phyloP scores from a whole-genome alignment of 108 stramenopile species.

The Poteriospumella lacustris region DNA sequence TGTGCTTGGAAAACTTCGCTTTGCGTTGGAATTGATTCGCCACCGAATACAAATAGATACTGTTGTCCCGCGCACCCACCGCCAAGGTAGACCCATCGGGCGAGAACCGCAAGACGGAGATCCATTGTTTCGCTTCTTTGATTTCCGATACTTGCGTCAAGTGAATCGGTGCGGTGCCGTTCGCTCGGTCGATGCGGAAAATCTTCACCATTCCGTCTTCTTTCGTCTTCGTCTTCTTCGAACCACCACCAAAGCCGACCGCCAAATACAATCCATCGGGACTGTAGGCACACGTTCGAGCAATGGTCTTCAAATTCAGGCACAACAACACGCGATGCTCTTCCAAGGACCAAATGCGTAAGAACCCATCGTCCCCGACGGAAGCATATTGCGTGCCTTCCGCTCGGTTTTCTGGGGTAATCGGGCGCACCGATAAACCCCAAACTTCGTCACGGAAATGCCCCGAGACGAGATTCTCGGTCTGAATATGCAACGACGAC shows the following conservation, averaged over 20 bases:
- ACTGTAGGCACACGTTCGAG: slow-evolving; percentile 42
- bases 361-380: slow-evolving; percentile 44
- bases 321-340: neutral
- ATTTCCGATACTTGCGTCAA: slow-evolving; percentile 35
- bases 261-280: slow-evolving; percentile 49
- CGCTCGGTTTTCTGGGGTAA: neutral
- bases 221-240: slow-evolving; percentile 33
- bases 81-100: slow-evolving; percentile 52
- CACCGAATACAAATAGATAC: slow-evolving; percentile 51
- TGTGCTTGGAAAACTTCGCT: slow-evolving; percentile 23
- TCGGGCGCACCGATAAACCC: slow-evolving; percentile 16
- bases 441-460: slow-evolving; percentile 23
- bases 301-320: neutral
- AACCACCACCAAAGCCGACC: slow-evolving; percentile 34
- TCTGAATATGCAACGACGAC: too few relatives aligned
- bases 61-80: slow-evolving; percentile 46
- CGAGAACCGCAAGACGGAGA: slow-evolving; percentile 41
- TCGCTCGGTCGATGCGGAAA: slow-evolving; percentile 26
- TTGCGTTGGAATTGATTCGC: slow-evolving; percentile 31
- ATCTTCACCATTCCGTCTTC: slow-evolving; percentile 31
- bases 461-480: neutral
- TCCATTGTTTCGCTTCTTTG: slow-evolving; percentile 48
- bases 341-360: slow-evolving; percentile 39
- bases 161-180: neutral
- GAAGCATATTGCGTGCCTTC: slow-evolving; percentile 30